A percentile compares a stretch with the other conserved stretches of the same genome.
These are phyloP conservation scores for Chionographis japonica DNA, from an alignment of 106 monocot genomes.

Conservation along the genomic window DNA sequence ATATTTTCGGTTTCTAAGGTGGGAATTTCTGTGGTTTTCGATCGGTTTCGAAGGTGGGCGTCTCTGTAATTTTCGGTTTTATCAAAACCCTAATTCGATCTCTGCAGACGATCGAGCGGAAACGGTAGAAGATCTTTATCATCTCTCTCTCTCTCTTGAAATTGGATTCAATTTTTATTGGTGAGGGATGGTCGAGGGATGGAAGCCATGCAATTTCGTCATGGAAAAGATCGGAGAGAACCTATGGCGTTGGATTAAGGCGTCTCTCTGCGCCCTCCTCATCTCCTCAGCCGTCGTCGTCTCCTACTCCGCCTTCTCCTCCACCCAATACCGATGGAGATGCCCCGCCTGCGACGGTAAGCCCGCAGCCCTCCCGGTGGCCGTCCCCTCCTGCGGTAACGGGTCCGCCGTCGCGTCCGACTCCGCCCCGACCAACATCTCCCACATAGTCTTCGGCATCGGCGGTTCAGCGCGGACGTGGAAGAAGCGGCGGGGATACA, in stretches of 20 bases:
- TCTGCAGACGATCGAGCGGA: too few species aligned
- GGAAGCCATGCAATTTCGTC: too few species aligned
- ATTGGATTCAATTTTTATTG: too few species aligned
- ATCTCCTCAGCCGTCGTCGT: slow-evolving; percentile 29
- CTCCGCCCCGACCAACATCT: slow-evolving; percentile 32
- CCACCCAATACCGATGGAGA: slow-evolving; percentile 11
- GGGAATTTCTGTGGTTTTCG: too few species aligned
- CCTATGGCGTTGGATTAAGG: neutral
- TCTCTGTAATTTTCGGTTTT: too few species aligned
- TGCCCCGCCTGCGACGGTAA: slow-evolving; percentile 1
- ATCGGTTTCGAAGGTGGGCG: too few species aligned
- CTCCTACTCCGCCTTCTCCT: slow-evolving; percentile 28
- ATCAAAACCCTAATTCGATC: too few species aligned
- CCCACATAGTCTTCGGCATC: slow-evolving; percentile 77
- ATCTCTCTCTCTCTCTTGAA: too few species aligned
- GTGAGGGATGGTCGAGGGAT: too few species aligned
- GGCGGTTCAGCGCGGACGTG: slow-evolving; percentile 57
- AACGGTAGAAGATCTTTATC: too few species aligned
- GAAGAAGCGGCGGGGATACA: slow-evolving; percentile 49
- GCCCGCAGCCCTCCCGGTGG: neutral
- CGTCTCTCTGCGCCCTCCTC: slow-evolving; percentile 19
- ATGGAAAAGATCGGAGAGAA: too few species aligned
- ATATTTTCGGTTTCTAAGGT: too few species aligned
- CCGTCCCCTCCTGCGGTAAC: neutral
- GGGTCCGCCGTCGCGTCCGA: neutral